Evolutionary conservation across 2,329 filamentous ascomycete genomes (phyloP), one percentile per base, ranked within the genome.

Genomic region (Cadophora malorum): DNA sequence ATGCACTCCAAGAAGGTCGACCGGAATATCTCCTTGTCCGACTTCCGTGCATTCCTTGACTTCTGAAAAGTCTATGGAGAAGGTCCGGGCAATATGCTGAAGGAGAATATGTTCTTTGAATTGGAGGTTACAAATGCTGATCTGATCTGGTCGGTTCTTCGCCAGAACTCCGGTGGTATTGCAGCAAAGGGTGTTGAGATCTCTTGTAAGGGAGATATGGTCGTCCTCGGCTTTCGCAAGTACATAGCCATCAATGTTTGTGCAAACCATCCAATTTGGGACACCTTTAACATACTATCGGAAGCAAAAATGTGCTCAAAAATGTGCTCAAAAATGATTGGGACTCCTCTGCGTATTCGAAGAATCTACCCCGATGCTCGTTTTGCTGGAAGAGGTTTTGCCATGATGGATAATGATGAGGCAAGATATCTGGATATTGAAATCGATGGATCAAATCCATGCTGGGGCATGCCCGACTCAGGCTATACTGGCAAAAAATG

Each of bases 101-200:
- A 49, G 45, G 45, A 49, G 45, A 49, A 49, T 7, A 49, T 63
- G 45, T 9, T 23, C 25, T 21, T 63, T 31, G 45, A 63, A 21
- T 52, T 63, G 19, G 45, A 63, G 9, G 28, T 35, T 12, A 35
- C 47, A 25, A 63, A 49, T 35, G 9, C 60, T 2, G 9, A 50
- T 19, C 25, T 45, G 45, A 12, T 19, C 10, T 4, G 23, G 12
- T n/a, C 33, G n/a, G 23, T 45, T 50, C 16, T 28, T 10, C 10
- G 10, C 6, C 8, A 21, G 5, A 21, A 49, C n/a, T 49, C 45
- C 6, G 45, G 45, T 49, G 45, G 45, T 21, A 49, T 21, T 6
- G 45, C 45, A 21, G 19, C 19, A 4, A 21, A 49, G n/a, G 45
- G 45, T 7, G 45, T 49, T 6, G 45, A 49, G 45, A 49, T 49